These are phyloP conservation scores for Tricladium varicosporioides DNA, from an alignment of 2,329 filamentous ascomycete species.

Conservation along the genomic window DNA sequence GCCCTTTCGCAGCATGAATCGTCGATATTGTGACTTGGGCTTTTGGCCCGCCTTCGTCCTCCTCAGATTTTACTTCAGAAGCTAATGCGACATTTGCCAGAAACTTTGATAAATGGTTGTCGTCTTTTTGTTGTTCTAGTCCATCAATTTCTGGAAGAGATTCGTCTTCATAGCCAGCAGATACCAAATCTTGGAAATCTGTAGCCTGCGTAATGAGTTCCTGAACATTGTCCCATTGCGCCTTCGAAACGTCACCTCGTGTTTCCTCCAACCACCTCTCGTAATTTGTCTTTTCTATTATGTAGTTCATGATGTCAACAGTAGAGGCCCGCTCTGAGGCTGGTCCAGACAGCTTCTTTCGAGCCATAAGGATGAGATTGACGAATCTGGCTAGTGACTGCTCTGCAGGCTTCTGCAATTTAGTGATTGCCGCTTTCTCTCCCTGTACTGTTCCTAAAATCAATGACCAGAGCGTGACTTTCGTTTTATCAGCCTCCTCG, in stretches of 20 bases:
- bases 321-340: conserved; percentile 18
- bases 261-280: conserved; percentile 70
- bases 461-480: conserved; percentile 73
- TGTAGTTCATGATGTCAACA: conserved; percentile 46
- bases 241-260: conserved; percentile 72
- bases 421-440: conserved; percentile 47
- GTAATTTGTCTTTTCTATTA: conserved; percentile 67
- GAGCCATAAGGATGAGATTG: conserved; percentile 55
- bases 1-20: conserved; percentile 91
- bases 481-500: conserved; percentile 70
- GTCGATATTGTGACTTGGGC: conserved; percentile 85
- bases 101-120: conserved; percentile 68
- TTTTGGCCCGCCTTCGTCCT: conserved; percentile 53
- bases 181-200: conserved; percentile 54
- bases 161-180: conserved; percentile 46
- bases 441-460: conserved; percentile 58
- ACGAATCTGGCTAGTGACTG: conserved; percentile 58
- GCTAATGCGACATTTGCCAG: conserved; percentile 89
- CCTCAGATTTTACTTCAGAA: conserved; percentile 68
- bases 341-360: conserved; percentile 47
- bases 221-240: conserved; percentile 83
- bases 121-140: conserved; percentile 65
- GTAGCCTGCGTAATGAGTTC: conserved; percentile 79
- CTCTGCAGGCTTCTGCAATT: conserved; percentile 52
- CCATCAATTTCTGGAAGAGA: conserved; percentile 67